Conservation (phyloP, 2,329 filamentous ascomycete genomes). For the Trichoderma harzianum region DNA sequence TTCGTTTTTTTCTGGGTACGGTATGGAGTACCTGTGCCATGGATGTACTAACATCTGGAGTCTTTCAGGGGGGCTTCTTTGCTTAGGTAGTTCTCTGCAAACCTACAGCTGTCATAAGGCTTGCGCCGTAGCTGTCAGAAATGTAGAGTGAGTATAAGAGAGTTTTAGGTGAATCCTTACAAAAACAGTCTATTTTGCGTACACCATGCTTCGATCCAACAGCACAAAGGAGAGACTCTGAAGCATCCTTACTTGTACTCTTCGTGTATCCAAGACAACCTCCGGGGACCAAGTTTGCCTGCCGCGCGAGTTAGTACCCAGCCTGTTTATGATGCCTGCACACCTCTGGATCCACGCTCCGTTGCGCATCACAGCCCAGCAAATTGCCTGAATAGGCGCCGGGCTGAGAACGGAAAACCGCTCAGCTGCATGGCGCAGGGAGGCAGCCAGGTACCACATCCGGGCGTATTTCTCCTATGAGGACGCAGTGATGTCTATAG, state of each 20-base stretch:
- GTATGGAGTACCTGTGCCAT: neutral
- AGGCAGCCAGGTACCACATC: neutral
- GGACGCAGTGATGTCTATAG: neutral
- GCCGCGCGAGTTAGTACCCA: neutral
- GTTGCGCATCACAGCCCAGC: neutral
- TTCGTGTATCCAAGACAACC: neutral
- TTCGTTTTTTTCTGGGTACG: neutral
- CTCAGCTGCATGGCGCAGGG: slow-evolving; percentile 3
- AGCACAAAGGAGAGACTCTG: neutral
- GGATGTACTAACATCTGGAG: neutral
- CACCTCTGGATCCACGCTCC: neutral
- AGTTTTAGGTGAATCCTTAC: neutral
- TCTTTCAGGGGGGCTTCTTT: neutral
- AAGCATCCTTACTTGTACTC: neutral
- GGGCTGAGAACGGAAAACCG: neutral
- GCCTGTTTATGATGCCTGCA: neutral
- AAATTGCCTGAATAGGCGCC: neutral
- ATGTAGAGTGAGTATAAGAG: neutral
- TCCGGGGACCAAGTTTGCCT: neutral
- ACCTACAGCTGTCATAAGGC: neutral
- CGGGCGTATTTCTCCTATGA: neutral
- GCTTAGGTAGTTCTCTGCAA: neutral
- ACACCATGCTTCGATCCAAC: neutral
- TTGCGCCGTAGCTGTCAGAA: neutral
- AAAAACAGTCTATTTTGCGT: neutral